Percentiles rank a stretch among this genome's conserved stretches.
These are phyloP conservation scores for Leccinum subspadiceum DNA, from an alignment of 1,284 basidiomycete species.

Conservation along the genomic window DNA sequence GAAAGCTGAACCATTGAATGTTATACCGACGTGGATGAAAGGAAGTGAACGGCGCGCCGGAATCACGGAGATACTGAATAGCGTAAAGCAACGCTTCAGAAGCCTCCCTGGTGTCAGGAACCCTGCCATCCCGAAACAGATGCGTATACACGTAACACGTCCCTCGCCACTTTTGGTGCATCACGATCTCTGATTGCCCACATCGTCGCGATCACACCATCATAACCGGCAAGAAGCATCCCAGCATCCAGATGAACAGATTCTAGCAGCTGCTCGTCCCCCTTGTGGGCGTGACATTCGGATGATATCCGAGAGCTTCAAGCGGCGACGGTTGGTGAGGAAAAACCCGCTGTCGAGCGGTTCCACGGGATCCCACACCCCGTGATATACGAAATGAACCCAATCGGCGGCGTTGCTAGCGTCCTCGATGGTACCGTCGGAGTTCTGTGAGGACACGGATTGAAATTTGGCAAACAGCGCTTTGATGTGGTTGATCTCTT, in stretches of 20 bases:
- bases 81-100: neutral
- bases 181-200: neutral
- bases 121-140: neutral
- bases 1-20: neutral
- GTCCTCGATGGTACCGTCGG: neutral
- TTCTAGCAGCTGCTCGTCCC: neutral
- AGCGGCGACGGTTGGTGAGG: neutral
- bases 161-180: neutral
- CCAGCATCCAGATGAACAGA: neutral
- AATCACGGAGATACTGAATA: neutral
- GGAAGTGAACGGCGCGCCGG: neutral
- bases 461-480: neutral
- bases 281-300: neutral
- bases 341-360: neutral
- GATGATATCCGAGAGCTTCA: neutral
- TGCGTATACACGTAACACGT: neutral
- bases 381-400: neutral
- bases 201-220: neutral
- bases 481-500: neutral
- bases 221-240: neutral
- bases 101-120: neutral
- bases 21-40: neutral
- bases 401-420: neutral
- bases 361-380: neutral
- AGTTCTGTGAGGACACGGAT: neutral